Evolutionary conservation across 78 protist species (phyloP).

Genomic region (Tieghemostelium lacteum): DNA sequence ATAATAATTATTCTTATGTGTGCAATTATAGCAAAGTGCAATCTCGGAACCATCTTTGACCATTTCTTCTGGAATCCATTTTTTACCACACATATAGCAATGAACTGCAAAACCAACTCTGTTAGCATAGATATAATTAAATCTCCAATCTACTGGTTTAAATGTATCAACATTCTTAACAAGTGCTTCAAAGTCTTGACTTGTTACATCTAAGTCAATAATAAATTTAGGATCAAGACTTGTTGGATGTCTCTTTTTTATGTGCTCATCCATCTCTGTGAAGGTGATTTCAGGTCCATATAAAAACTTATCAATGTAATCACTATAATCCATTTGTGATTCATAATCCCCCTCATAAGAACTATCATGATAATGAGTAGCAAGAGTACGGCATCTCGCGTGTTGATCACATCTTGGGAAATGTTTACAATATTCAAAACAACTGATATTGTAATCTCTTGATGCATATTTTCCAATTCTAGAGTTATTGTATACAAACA

Average conservation of each 20-base stretch:
- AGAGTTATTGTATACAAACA: background rate
- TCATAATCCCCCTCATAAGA: background rate
- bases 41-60: no score
- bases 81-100: background rate
- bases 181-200: background rate
- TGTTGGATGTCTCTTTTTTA: background rate
- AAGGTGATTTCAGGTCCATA: no score
- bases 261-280: no score
- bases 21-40: background rate
- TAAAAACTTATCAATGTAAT: background rate
- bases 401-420: constrained; percentile 10
- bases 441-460: constrained; percentile 4
- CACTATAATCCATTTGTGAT: background rate
- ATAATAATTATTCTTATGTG: background rate
- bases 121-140: background rate
- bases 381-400: background rate
- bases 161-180: background rate
- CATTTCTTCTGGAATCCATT: no score
- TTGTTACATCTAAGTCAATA: no score
- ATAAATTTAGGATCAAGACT: no score
- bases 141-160: background rate
- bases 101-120: background rate
- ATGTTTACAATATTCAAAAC: constrained; percentile 10
- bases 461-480: background rate
- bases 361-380: background rate